Evolutionary conservation across 768 basidiomycete species (phyloP), one percentile per base, ranked within the genome.

Genomic region (Leccinellum luteum): DNA sequence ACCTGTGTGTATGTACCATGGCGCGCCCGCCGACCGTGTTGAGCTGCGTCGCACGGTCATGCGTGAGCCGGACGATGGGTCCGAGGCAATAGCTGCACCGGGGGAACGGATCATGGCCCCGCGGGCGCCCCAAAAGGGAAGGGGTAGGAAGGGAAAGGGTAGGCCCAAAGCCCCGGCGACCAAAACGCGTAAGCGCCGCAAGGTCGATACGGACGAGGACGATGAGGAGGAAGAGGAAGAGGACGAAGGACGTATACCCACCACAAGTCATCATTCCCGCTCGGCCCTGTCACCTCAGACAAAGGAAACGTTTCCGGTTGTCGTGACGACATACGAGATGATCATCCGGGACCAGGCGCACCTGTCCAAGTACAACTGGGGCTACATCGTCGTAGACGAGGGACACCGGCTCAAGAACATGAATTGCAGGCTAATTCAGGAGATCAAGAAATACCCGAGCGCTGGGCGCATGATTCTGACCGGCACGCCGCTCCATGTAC

Each of bases 391-490:
- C 58, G 96, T 99, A 3, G 93, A 95, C 69, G 93, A 96, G 73
- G 93, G 96, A 0, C 97, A 99, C 73, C 79, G 96, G 23, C 72
- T 99, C 69, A 98, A 98, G 78, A 99, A 99, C 66, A 78, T 96
- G 57, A 84, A 98, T 66, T 94, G 93, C 73, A 88, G 84, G 75
- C 82, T 98, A 15, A 91, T 98, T 73, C 80, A 81, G 57, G 93
- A 96, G 71, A 89, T 99, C 63, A 95, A 94, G 75, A 84, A 85
- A 65, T 94, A 94, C 68, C 76, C 78, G 2, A 86, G 86, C 54
- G 92, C 89, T 0, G 92, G 93, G 43, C 78, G 97, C 48, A 89
- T 98, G 84, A 89, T 99, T 57, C 74, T 99, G 60, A 98, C 95
- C 1, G 97, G 97, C 30, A 99, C 97, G 17, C 97, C 97, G 7